Conservation (phyloP, 495 filamentous ascomycete genomes). For the Peziza echinospora region DNA sequence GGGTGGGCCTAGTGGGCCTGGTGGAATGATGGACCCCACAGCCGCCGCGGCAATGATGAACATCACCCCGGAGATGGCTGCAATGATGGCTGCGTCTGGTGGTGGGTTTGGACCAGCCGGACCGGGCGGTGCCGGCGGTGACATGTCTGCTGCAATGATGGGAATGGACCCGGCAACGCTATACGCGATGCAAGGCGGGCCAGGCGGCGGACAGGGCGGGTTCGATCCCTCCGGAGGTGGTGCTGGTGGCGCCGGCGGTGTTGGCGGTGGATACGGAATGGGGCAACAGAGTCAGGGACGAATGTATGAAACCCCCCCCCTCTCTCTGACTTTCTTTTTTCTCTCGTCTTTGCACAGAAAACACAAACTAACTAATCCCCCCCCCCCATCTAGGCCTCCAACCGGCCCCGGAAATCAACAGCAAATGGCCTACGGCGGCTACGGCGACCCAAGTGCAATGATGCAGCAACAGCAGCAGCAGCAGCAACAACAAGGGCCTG, state of each 20-base stretch:
- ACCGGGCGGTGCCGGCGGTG: not conserved
- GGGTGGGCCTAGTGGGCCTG: not conserved
- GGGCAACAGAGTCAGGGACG: not conserved
- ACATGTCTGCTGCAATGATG: not conserved
- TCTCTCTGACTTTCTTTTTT: no score
- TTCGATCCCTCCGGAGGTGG: not conserved
- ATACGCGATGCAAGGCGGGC: not conserved
- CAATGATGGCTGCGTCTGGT: not conserved
- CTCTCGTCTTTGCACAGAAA: no score
- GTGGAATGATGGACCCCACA: not conserved
- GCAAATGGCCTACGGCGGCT: not conserved
- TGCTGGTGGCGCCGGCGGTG: no score
- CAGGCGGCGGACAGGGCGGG: not conserved
- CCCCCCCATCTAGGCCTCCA: no score
- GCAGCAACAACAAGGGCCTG: not conserved
- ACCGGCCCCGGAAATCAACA: not conserved
- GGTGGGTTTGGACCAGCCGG: no score
- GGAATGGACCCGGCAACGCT: not conserved
- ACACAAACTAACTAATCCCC: no score
- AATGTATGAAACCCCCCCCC: no score
- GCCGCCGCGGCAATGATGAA: not conserved
- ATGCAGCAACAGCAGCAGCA: not conserved
- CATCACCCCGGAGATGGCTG: not conserved
- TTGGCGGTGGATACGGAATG: not conserved
- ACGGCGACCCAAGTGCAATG: not conserved